Evolutionary conservation across 495 filamentous ascomycete species (phyloP).

Genomic region (Terfezia boudieri): DNA sequence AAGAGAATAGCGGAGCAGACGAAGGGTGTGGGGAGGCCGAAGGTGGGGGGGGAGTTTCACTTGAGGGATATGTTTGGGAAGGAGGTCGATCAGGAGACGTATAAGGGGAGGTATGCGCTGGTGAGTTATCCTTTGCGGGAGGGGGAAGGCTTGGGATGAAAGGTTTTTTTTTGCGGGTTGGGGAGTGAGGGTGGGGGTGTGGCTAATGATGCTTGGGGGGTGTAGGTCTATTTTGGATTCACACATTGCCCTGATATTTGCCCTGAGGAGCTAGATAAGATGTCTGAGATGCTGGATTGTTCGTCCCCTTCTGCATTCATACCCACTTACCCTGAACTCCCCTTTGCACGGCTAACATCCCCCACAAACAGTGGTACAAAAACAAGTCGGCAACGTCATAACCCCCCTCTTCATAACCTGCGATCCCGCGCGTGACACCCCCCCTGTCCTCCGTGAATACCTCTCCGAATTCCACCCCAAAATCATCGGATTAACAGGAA

Average conservation of each 20-base stretch:
- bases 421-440: conserved; percentile 77
- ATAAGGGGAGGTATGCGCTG: conserved; percentile 71
- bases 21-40: conserved; percentile 80
- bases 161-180: not conserved
- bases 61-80: conserved; percentile 63
- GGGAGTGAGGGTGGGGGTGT: not conserved
- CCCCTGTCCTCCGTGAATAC: conserved; percentile 45
- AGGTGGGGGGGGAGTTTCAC: conserved; percentile 72
- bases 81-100: conserved; percentile 47
- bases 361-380: conserved; percentile 19
- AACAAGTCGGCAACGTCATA: conserved; percentile 17
- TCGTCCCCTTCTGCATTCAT: conserved; percentile 25
- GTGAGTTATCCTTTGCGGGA: conserved; percentile 17
- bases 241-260: conserved; percentile 97
- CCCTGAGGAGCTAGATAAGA: conserved; percentile 96
- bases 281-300: conserved; percentile 78
- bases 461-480: conserved; percentile 78
- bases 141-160: not conserved
- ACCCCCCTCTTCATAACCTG: conserved; percentile 79
- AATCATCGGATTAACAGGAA: conserved; percentile 75
- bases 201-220: not conserved
- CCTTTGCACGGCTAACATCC: not conserved
- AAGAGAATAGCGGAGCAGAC: conserved; percentile 69
- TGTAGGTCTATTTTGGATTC: conserved; percentile 88
- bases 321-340: conserved; percentile 17